A percentile compares a stretch with the other conserved stretches of the same genome.
These are phyloP conservation scores for Colletotrichum sansevieriae DNA, from an alignment of 2,329 filamentous ascomycete species.

Conservation along the genomic window DNA sequence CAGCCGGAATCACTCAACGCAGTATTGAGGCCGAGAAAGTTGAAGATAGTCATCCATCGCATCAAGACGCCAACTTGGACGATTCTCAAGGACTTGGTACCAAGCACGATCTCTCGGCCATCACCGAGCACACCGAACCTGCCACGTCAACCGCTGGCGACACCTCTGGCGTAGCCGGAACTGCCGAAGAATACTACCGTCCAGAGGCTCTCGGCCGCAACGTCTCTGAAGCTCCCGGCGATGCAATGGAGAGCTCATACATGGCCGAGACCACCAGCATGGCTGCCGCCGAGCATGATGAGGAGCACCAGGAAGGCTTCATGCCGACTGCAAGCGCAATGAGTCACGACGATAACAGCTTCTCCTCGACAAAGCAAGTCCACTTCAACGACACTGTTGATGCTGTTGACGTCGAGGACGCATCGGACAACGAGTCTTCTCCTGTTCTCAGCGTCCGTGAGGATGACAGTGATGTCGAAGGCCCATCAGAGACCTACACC, in stretches of 20 bases:
- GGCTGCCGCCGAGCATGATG: neutral
- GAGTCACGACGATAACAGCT: neutral
- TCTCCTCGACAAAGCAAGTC: constrained; percentile 2
- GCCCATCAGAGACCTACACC: neutral
- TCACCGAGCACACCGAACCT: constrained; percentile 30
- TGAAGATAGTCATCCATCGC: neutral
- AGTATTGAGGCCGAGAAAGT: neutral
- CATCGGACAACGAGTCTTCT: neutral
- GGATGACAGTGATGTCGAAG: constrained; percentile 17
- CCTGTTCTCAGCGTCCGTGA: constrained; percentile 27
- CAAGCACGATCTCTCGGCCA: constrained; percentile 18
- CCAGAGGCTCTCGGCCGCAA: constrained; percentile 11
- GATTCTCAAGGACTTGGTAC: neutral
- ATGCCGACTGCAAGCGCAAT: neutral
- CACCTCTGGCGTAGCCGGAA: neutral
- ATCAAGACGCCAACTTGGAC: constrained; percentile 1
- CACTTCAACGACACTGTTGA: constrained; percentile 7
- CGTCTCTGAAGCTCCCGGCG: constrained; percentile 20
- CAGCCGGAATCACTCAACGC: neutral
- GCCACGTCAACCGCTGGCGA: constrained; percentile 4
- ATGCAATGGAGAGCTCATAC: constrained; percentile 14
- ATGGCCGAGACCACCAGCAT: constrained; percentile 18
- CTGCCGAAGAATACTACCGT: neutral
- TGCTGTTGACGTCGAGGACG: neutral
- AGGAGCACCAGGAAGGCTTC: constrained; percentile 1